Percentiles rank a stretch among this genome's conserved stretches.
These are phyloP conservation scores for Kokia cookei DNA, from an alignment of 441 rosid species.

Conservation along the genomic window DNA sequence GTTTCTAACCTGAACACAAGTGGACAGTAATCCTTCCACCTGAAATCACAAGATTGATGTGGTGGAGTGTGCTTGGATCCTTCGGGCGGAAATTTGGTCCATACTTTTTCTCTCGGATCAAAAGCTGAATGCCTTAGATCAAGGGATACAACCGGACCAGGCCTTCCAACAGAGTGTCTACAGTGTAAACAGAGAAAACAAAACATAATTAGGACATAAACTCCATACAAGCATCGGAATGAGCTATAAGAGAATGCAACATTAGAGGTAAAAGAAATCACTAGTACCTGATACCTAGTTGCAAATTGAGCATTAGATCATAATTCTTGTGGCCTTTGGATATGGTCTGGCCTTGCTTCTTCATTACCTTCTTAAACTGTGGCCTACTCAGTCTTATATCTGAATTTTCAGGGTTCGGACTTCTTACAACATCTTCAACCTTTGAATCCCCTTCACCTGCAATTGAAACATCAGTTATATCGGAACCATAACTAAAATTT, in stretches of 20 bases:
- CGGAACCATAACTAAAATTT: constrained; percentile 22
- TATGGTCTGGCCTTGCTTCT: constrained; percentile 79
- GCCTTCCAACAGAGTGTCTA: constrained; percentile 95
- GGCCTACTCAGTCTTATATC: constrained; percentile 20
- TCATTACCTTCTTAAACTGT: constrained; percentile 37
- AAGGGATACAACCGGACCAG: constrained; percentile 77
- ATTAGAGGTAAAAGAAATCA: constrained; percentile 2
- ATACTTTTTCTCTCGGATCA: constrained; percentile 91
- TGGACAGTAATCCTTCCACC: constrained; percentile 98
- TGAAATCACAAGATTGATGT: constrained; percentile 91
- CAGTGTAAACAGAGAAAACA: constrained; percentile 1
- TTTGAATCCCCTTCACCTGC: constrained; percentile 25
- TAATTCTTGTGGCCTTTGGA: constrained; percentile 93
- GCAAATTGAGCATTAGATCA: constrained; percentile 96
- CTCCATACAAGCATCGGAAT: background rate
- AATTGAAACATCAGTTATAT: constrained; percentile 10
- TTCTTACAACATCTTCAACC: constrained; percentile 33
- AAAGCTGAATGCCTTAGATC: constrained; percentile 88
- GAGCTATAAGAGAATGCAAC: background rate
- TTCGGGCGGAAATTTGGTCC: constrained; percentile 99
- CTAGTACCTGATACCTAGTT: constrained; percentile 84
- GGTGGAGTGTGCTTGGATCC: constrained; percentile 97
- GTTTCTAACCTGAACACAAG: constrained; percentile 79
- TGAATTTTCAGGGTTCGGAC: constrained; percentile 35
- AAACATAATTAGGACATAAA: background rate